These are phyloP conservation scores for Wickerhamiella dianesei DNA, from an alignment of 805 yeast genomes.

Conservation along the genomic window DNA sequence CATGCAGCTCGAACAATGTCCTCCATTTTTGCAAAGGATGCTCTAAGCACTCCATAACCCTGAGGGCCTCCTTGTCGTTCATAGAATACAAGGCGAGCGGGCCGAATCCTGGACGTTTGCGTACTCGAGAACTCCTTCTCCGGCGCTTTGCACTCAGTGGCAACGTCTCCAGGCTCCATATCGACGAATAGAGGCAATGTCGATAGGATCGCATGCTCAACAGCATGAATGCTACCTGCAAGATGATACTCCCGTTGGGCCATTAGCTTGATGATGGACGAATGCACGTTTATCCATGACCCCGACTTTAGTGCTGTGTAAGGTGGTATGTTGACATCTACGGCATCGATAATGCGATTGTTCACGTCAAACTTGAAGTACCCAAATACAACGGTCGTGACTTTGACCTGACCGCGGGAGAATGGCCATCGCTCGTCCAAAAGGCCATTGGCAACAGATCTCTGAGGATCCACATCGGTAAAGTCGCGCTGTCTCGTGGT, in stretches of 20 bases:
- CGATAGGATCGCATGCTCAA: conserved; percentile 79
- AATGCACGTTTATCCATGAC: conserved; percentile 81
- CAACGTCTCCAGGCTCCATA: conserved; percentile 53
- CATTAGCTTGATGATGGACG: conserved; percentile 44
- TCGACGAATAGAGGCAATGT: conserved; percentile 60
- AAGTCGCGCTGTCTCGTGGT: conserved; percentile 80
- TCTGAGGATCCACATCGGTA: conserved; percentile 78
- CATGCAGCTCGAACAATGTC: conserved; percentile 49
- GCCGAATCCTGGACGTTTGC: conserved; percentile 60
- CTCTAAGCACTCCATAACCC: conserved; percentile 69
- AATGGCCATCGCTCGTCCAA: conserved; percentile 9
- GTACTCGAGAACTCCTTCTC: conserved; percentile 82
- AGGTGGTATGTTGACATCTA: conserved; percentile 86
- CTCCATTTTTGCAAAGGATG: conserved; percentile 68
- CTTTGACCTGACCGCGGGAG: conserved; percentile 60
- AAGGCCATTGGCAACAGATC: conserved; percentile 13
- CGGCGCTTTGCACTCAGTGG: conserved; percentile 94
- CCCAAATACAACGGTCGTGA: conserved; percentile 76
- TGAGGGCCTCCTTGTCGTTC: conserved; percentile 71
- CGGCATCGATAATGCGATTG: conserved; percentile 77
- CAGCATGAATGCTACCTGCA: conserved; percentile 94
- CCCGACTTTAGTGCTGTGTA: conserved; percentile 58
- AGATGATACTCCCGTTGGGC: conserved; percentile 44
- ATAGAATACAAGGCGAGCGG: conserved; percentile 72
- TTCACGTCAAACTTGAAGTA: conserved; percentile 73